Percentiles rank a stretch among this genome's conserved stretches.
Conservation (phyloP, 345 rosid species). For the Raphanus raphanistrum region DNA sequence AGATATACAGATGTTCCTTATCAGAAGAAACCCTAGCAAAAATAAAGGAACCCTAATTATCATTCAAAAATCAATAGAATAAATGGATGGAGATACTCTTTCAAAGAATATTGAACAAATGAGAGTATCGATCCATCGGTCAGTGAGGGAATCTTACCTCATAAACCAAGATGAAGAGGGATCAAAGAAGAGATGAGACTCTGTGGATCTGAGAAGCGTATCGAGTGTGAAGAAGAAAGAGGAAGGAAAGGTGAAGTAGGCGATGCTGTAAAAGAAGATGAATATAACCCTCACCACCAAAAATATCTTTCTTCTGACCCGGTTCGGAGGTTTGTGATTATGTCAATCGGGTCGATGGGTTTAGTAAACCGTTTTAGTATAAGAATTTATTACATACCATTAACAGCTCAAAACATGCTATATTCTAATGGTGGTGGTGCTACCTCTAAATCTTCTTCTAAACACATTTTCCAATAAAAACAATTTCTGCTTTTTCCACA, state of each 20-base stretch:
- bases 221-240: background rate
- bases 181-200: slow-evolving; percentile 26
- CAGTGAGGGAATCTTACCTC: slow-evolving; percentile 32
- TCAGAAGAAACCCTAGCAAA: background rate
- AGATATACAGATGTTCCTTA: background rate
- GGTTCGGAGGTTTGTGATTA: background rate
- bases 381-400: no score
- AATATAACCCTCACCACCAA: background rate
- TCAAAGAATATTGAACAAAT: background rate
- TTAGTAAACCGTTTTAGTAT: no score
- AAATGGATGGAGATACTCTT: background rate
- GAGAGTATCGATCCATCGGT: background rate
- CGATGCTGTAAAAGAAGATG: background rate
- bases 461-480: no score
- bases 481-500: no score
- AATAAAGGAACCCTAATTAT: background rate
- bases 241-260: background rate
- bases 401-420: no score
- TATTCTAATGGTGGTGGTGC: no score
- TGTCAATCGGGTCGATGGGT: background rate
- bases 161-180: slow-evolving; percentile 45
- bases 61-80: background rate
- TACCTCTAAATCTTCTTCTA: no score
- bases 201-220: background rate
- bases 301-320: background rate